Evolutionary conservation across 176 grass and related monocot species (phyloP), one percentile per base, ranked within the genome.

Genomic region (Oryza glumipatula): DNA sequence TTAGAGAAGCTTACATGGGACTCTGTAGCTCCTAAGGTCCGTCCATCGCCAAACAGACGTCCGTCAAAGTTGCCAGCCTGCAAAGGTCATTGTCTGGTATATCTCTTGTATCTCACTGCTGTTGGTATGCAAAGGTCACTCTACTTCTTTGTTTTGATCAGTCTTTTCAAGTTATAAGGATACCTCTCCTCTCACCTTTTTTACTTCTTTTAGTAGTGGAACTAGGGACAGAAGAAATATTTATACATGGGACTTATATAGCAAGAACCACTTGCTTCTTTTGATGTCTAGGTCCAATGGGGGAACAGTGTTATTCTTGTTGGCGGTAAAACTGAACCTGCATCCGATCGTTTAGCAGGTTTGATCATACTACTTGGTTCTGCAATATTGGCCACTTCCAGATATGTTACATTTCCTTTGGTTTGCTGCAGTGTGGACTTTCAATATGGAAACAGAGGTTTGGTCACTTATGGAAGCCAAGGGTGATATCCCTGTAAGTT

Each of bases 51-150:
- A 79, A 89, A 33, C 41, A 88, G 91, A n/a, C 24, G 1, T 68
- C 79, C 96, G 21, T 46, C 45, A 26, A 96, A 88, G 84, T 87
- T 98, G 65, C 96, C 91, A 76, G 83, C 93, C 88, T 94, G 96
- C 88, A 95, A 88, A 91, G 96, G 96, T 84, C 96, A 98, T 83
- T 94, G 93, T 81, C 67, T 98, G 96, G 96, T 98, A 87, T 77
- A 77, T 64, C 80, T 89, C 83, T 73, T 85, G 71, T 86, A 68
- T 13, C 76, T 91, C 70, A 83, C 45, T 75, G 70, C 77, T 77
- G 10, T 82, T 38, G 13, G 4, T 22, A 2, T 47, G 1, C n/a
- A 17, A 16, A 70, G 68, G 28, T 80, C 79, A 72, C 38, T 46
- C 63, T 80, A 67, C 39, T 74, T 89, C 46, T 33, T 68, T 35